Evolutionary conservation across 768 basidiomycete genomes (phyloP), one percentile per base, ranked within the genome.

Genomic region (Holtermanniella nyarrowii): DNA sequence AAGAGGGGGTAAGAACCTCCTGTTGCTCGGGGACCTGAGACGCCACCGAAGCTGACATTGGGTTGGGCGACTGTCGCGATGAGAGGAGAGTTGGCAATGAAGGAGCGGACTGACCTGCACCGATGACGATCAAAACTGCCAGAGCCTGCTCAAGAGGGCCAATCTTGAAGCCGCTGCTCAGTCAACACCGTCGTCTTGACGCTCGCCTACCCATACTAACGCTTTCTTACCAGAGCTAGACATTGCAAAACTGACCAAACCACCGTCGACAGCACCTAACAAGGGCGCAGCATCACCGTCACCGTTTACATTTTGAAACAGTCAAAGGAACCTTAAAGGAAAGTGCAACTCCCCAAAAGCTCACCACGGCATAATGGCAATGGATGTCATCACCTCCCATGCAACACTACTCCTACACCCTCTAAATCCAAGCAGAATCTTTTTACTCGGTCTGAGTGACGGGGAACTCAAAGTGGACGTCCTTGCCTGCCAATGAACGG

Each of bases 401-500:
- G 31, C 31, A 37, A 37, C 10, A 16, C 31, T 37, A 37, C 31
- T 37, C 31, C 31, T 37, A 37, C 31, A 37, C 31, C 10, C 31
- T 7, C 31, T 37, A 7, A 16, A 37, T 7, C 31, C 31, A 7
- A 16, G 31, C 31, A 7, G 31, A 16, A 16, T 37, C 31, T 16
- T 37, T 37, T 37, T 62, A 66, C 55, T 66, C 65, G 44, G 53
- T 37, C 14, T 60, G 52, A 45, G 51, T 57, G 26, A 61, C 60
- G 44, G 65, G 65, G 62, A 66, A 66, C 64, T 69, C 68, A 48
- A 71, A 71, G 61, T 69, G 62, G 53, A 95, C 91, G 58, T 96
- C 91, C 79, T 95, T 96, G 72, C 91, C 91, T 59, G 90, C 93
- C 72, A 95, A 76, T 57, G 85, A 81, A 39, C 63, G 86, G 80